Evolutionary conservation across 2,329 filamentous ascomycete species (phyloP).

Genomic region (Coleophoma crateriformis): DNA sequence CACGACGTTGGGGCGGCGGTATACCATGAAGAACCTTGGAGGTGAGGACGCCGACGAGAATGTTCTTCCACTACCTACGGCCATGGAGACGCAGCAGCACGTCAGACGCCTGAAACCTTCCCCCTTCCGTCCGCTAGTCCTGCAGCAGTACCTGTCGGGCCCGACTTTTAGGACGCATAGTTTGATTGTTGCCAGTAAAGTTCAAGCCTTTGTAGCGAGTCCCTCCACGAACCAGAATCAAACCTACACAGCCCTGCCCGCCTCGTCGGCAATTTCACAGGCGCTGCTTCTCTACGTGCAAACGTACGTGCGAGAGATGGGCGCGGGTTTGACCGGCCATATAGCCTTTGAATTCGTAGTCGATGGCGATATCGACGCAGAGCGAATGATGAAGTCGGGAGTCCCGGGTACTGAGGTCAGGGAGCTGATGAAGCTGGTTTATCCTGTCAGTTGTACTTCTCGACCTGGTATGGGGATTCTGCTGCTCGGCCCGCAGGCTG

Average conservation of each 20-base stretch:
- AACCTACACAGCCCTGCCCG: slow-evolving; percentile 55
- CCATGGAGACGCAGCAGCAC: slow-evolving; percentile 45
- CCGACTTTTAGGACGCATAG: slow-evolving; percentile 67
- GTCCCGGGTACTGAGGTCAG: background rate
- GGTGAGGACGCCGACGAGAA: slow-evolving; percentile 60
- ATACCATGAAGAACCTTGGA: slow-evolving; percentile 60
- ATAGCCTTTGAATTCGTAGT: slow-evolving; percentile 66
- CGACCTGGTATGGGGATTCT: slow-evolving; percentile 60
- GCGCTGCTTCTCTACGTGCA: slow-evolving; percentile 61
- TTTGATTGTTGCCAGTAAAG: slow-evolving; percentile 53
- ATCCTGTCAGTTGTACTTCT: slow-evolving; percentile 65
- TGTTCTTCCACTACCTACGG: slow-evolving; percentile 49
- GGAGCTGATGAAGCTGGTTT: slow-evolving; percentile 35
- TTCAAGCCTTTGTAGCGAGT: slow-evolving; percentile 62
- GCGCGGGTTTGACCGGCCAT: slow-evolving; percentile 56
- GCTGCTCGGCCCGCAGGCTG: slow-evolving; percentile 42
- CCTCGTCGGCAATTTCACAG: slow-evolving; percentile 42
- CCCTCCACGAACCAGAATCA: slow-evolving; percentile 54
- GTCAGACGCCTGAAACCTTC: slow-evolving; percentile 39
- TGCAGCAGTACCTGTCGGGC: slow-evolving; percentile 58
- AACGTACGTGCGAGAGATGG: slow-evolving; percentile 41
- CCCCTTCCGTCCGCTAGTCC: slow-evolving; percentile 46
- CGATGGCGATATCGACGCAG: slow-evolving; percentile 13
- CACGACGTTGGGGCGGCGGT: slow-evolving; percentile 35
- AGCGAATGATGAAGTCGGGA: background rate